phyloP scores from a whole-genome alignment of 208 protist species.

The Herpetomonas muscarum region DNA sequence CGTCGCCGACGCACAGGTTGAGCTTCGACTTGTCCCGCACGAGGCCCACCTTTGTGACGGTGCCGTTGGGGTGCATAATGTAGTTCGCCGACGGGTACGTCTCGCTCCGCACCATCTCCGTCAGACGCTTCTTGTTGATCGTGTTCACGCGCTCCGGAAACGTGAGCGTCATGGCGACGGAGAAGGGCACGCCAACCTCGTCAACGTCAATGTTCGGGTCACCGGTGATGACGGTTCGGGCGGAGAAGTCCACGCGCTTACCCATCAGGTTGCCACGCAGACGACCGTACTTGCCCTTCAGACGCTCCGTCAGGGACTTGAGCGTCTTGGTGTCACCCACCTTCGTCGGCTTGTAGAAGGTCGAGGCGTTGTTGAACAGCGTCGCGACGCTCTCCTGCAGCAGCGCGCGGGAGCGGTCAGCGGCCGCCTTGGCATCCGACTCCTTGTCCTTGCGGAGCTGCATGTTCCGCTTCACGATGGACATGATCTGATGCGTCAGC shows the following conservation, averaged over 20 bases:
- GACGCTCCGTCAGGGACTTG: constrained; percentile 93
- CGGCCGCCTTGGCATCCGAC: constrained; percentile 81
- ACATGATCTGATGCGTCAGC: constrained; percentile 96
- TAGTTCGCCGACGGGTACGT: constrained; percentile 98
- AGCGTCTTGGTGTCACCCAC: constrained; percentile 87
- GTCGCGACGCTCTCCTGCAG: constrained; percentile 98
- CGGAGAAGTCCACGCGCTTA: constrained; percentile 99
- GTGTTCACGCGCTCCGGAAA: constrained; percentile 97
- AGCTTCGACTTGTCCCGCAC: constrained; percentile 67
- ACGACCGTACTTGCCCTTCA: constrained; percentile 99
- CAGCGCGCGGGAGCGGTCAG: constrained; percentile 82
- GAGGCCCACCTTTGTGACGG: constrained; percentile 85
- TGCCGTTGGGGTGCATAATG: constrained; percentile 84
- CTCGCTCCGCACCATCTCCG: constrained; percentile 91
- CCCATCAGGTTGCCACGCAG: constrained; percentile 99
- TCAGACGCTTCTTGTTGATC: constrained; percentile 92
- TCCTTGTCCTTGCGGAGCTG: constrained; percentile 85
- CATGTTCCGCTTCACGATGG: constrained; percentile 97
- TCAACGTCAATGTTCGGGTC: constrained; percentile 98
- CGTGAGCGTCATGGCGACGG: constrained; percentile 96
- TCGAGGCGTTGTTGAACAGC: constrained; percentile 97
- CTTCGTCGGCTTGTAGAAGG: constrained; percentile 87
- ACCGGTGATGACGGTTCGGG: constrained; percentile 99
- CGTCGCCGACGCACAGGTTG: constrained; percentile 93
- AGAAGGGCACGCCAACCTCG: constrained; percentile 97